Conservation (phyloP, 2,329 filamentous ascomycete species). For the Fusarium poae region DNA sequence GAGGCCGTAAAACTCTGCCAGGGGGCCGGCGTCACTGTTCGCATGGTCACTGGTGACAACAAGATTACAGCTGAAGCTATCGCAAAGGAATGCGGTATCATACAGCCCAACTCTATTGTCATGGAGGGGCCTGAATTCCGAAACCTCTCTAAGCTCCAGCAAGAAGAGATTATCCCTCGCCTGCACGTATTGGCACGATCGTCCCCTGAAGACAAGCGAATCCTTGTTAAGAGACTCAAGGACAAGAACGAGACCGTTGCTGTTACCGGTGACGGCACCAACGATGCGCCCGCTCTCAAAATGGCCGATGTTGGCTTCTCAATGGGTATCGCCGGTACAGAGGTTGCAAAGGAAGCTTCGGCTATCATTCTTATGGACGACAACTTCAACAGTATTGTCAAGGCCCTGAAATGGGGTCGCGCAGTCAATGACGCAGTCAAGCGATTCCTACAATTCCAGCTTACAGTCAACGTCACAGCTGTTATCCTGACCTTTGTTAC, state of each 20-base stretch:
- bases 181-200: constrained; percentile 80
- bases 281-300: constrained; percentile 85
- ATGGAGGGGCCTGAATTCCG: constrained; percentile 86
- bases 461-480: constrained; percentile 92
- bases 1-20: constrained; percentile 81
- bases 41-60: constrained; percentile 90
- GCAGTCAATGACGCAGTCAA: constrained; percentile 83
- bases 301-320: constrained; percentile 87
- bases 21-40: constrained; percentile 80
- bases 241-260: constrained; percentile 82
- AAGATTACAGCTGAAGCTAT: constrained; percentile 83
- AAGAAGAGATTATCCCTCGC: constrained; percentile 75
- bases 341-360: constrained; percentile 87
- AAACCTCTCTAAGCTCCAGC: constrained; percentile 74
- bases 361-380: constrained; percentile 90
- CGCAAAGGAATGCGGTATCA: constrained; percentile 81
- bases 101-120: constrained; percentile 74
- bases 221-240: constrained; percentile 78
- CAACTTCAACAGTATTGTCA: constrained; percentile 88
- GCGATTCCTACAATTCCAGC: constrained; percentile 81
- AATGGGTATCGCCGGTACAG: constrained; percentile 86
- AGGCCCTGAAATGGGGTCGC: constrained; percentile 84
- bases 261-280: constrained; percentile 86
- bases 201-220: constrained; percentile 81
- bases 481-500: constrained; percentile 90